Evolutionary conservation across 164 flowering plant genomes (phyloP), one percentile per base, ranked within the genome.

Genomic region (Magnolia kwangsiensis): DNA sequence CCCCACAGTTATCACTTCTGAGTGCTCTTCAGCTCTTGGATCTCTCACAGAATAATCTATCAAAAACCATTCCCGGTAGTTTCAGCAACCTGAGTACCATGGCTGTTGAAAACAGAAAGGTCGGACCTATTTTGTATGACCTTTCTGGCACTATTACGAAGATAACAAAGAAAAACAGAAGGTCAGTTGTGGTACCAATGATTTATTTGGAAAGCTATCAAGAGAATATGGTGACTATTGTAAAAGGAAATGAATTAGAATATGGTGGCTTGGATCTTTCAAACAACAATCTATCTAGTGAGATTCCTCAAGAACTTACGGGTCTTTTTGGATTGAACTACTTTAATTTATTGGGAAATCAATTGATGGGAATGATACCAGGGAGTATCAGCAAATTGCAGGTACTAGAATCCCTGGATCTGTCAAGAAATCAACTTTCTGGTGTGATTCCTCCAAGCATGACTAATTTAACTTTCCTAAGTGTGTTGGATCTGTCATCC

Each of bases 11-110:
- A 0, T 65, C 76, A 50, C 8, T 16, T 37, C 69, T 67, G 29
- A 13, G 20, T 27, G 1, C 64, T 9, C 59, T 75, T 23, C 77
- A 75, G 20, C 24, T 75, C 14, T 27, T 75, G 24, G 77, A 75
- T 50, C 50, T 75, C 0, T 24, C 77, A 6, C 51, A 51, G 16
- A 67, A 75, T 55, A 50, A 11, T 67, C 45, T 75, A 8, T 75
- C 77, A 1, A 27, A 51, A 18, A 16, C 11, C 16, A 75, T 67
- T 16, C 77, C 77, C 1, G 2, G 9, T 6, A 50, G 49, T 1
- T 65, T 67, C 16, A 50, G 50, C 6, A 51, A 51, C 16, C 67
- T 75, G 3, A 21, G 21, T 7, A 63, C 50, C 50, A 75, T 67
- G 77, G 45, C 21, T n/a, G 24, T 18, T 8, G 8, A 50, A n/a